Percentiles rank a stretch among this genome's conserved stretches.
Conservation (phyloP, 2,329 filamentous ascomycete species). For the Phoma sp. region DNA sequence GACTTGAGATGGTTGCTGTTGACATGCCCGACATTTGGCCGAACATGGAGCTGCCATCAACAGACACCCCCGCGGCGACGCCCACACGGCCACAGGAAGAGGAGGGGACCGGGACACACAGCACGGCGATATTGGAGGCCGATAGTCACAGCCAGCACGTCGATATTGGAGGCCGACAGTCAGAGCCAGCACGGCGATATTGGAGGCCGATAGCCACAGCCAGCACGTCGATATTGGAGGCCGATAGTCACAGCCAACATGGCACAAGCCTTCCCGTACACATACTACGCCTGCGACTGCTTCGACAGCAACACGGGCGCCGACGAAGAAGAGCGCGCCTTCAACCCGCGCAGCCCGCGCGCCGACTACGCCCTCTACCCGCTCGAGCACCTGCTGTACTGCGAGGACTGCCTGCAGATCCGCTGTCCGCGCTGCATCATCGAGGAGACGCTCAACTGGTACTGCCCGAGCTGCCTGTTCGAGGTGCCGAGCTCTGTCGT, state of each 20-base stretch:
- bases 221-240: background rate
- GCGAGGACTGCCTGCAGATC: constrained; percentile 96
- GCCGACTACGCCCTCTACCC: constrained; percentile 94
- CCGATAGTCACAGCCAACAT: constrained; percentile 41
- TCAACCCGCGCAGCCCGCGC: constrained; percentile 83
- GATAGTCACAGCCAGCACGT: too few species aligned
- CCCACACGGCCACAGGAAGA: constrained; percentile 3
- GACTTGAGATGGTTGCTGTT: background rate
- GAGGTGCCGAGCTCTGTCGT: constrained; percentile 94
- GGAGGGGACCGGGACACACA: too few species aligned
- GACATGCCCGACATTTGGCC: constrained; percentile 12
- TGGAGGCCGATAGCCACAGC: too few species aligned
- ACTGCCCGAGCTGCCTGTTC: constrained; percentile 93
- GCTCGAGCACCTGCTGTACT: constrained; percentile 92
- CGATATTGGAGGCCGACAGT: too few species aligned
- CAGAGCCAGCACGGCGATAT: too few species aligned
- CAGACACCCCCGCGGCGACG: constrained; percentile 15
- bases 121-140: too few species aligned
- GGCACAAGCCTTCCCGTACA: constrained; percentile 68
- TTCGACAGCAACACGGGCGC: constrained; percentile 57
- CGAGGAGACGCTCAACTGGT: constrained; percentile 95
- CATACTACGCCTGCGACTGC: constrained; percentile 71
- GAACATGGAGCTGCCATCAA: constrained; percentile 14
- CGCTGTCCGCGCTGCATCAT: constrained; percentile 90
- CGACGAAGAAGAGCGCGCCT: constrained; percentile 78